Evolutionary conservation across 345 rosid genomes (phyloP), one percentile per base, ranked within the genome.

Genomic region (Mallotus nudiflorus): DNA sequence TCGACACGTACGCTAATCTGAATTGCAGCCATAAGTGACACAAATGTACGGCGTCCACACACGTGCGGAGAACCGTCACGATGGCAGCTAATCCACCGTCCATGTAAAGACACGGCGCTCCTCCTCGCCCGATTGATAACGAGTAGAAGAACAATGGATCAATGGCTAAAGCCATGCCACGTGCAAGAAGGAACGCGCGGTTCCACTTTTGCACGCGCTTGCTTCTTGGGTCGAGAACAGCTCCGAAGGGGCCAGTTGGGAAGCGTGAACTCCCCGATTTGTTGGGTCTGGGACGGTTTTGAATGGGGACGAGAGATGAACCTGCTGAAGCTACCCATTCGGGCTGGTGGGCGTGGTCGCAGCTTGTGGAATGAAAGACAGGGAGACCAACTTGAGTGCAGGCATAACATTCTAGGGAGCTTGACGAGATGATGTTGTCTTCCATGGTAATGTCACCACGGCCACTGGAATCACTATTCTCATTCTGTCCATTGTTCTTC

Each of bases 291-390:
- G 75, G 10, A 14, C 85, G 80, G 66, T 48, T 72, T 24, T 85
- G 91, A 77, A 94, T 91, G 25, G 98, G 96, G 24, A 94, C 96
- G 1, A 94, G 82, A 24, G 90, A 91, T 22, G 98, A 87, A 6
- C 98, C 98, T 10, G 97, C 97, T 4, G 89, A 90, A 68, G 98
- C 98, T 56, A 88, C 95, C 97, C 95, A 94, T 82, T 91, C 87
- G n/a, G 92, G 97, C 65, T 83, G 89, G 83, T 87, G 83, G 46
- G 91, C 95, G 24, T 72, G 82, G 88, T 90, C 97, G 80, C 98
- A 94, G 85, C 97, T 91, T 45, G 93, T 90, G 66, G 98, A 94
- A 82, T 91, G 98, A 68, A 91, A 94, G 39, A 79, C 90, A 5
- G 98, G 97, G 14, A 88, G 93, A 22, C 98, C 98, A 48, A 84